Percentiles rank a stretch among this genome's conserved stretches.
Conservation (phyloP, 2,329 filamentous ascomycete species). For the Xylariomycetidae sp. region DNA sequence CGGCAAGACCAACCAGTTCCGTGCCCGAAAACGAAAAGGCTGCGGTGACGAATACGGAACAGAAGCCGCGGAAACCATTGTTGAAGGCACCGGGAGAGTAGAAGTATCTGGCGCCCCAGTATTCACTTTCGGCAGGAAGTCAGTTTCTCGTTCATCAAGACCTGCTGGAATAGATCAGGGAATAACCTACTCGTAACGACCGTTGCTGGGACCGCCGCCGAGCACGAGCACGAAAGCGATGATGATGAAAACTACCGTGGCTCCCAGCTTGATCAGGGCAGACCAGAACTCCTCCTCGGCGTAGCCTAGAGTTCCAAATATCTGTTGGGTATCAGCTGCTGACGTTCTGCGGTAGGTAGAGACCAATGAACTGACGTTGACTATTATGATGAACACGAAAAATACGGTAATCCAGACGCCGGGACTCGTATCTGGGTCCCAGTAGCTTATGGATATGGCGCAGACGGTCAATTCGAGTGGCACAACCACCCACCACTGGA, state of each 20-base stretch:
- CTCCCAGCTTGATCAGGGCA: conserved; percentile 49
- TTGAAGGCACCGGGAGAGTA: conserved; percentile 52
- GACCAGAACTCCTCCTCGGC: conserved; percentile 57
- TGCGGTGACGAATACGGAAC: conserved; percentile 65
- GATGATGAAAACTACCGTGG: conserved; percentile 59
- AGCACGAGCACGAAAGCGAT: conserved; percentile 52
- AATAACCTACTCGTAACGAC: conserved; percentile 35
- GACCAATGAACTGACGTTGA: too few relatives aligned
- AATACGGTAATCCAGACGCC: conserved; percentile 54
- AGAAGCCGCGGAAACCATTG: conserved; percentile 70
- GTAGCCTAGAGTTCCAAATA: conserved; percentile 51
- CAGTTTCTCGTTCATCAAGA: too few relatives aligned
- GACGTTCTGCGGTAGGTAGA: too few relatives aligned
- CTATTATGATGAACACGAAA: conserved; percentile 41
- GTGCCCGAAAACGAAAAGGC: conserved; percentile 70
- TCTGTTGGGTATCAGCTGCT: too few relatives aligned
- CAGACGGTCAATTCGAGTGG: conserved; percentile 45
- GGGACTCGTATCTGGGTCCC: conserved; percentile 37
- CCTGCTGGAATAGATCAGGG: too few relatives aligned
- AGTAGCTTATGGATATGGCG: conserved; percentile 41
- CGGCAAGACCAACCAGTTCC: conserved; percentile 68
- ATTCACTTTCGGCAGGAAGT: too few relatives aligned
- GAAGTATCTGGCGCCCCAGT: conserved; percentile 46
- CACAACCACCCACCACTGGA: conserved; percentile 42
- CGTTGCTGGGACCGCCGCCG: conserved; percentile 51